These are phyloP conservation scores for Adansonia rubrostipa DNA, from an alignment of 441 rosid genomes.

Conservation along the genomic window DNA sequence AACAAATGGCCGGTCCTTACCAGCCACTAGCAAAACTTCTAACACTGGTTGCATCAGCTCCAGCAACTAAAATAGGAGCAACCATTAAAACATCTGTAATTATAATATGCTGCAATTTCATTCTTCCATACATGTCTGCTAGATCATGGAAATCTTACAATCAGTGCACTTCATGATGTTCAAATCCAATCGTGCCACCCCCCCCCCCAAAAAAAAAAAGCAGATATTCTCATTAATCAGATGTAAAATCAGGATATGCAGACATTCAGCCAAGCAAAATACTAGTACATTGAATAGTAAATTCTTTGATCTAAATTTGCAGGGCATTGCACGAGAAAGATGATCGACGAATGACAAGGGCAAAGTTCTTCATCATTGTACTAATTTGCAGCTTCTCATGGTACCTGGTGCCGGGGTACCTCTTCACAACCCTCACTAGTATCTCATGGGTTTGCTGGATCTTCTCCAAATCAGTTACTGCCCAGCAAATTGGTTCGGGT, in stretches of 20 bases:
- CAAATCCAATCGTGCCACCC: not conserved
- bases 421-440: conserved; percentile 72
- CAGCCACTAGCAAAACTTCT: not conserved
- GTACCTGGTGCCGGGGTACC: conserved; percentile 76
- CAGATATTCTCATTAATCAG: not conserved
- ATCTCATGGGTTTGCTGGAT: conserved; percentile 93
- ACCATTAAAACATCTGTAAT: not conserved
- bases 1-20: not conserved
- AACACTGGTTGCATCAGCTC: not conserved
- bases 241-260: not conserved
- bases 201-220: not conserved
- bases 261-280: not conserved
- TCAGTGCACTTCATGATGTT: not conserved
- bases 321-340: conserved; percentile 85
- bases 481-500: conserved; percentile 91
- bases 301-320: conserved; percentile 23
- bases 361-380: conserved; percentile 83
- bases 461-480: conserved; percentile 78
- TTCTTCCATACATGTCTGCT: not conserved
- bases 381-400: conserved; percentile 74
- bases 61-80: not conserved
- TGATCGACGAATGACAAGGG: conserved; percentile 59
- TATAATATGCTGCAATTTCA: not conserved
- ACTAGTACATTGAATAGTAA: not conserved
- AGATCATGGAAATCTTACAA: not conserved